Evolutionary conservation across 2,329 filamentous ascomycete species (phyloP).

Genomic region (Madurella fahalii): DNA sequence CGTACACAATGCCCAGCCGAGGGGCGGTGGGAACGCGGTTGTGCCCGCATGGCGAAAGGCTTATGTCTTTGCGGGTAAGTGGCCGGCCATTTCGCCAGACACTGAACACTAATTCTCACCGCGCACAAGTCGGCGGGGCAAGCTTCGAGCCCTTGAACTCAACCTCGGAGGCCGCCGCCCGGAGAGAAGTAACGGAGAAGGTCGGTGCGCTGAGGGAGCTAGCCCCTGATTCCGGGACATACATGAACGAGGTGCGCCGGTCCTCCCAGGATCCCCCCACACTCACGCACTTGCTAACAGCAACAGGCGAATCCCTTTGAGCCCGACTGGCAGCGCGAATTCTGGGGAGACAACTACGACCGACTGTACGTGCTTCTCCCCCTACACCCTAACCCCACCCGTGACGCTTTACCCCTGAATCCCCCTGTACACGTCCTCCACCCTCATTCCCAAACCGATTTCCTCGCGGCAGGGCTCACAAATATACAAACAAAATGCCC

Average conservation of each 20-base stretch:
- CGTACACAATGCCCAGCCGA: conserved; percentile 39
- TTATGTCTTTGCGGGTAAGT: conserved; percentile 40
- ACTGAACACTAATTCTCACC: conserved; percentile 25
- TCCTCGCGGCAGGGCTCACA: no score
- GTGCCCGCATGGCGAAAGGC: conserved; percentile 50
- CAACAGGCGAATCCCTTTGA: conserved; percentile 23
- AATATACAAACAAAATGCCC: no score
- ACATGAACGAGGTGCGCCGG: conserved; percentile 42
- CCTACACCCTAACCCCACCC: neutral
- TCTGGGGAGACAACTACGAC: conserved; percentile 39
- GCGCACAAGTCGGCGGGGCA: conserved; percentile 14
- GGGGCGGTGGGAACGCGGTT: conserved; percentile 44
- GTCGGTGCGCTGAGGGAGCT: conserved; percentile 38
- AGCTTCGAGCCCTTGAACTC: conserved; percentile 33
- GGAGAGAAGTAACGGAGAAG: conserved; percentile 25
- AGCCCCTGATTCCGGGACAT: conserved; percentile 39
- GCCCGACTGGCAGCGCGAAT: conserved; percentile 34
- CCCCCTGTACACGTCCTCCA: no score
- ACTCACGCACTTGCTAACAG: neutral
- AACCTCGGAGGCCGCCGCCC: conserved; percentile 28
- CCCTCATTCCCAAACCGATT: neutral
- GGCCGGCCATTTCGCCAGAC: neutral
- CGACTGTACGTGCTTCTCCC: conserved; percentile 28
- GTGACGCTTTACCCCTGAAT: neutral
- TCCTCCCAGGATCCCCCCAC: neutral